Base-by-base conservation (phyloP, 129 eudicot species). In the Tanacetum coccineum region DNA sequence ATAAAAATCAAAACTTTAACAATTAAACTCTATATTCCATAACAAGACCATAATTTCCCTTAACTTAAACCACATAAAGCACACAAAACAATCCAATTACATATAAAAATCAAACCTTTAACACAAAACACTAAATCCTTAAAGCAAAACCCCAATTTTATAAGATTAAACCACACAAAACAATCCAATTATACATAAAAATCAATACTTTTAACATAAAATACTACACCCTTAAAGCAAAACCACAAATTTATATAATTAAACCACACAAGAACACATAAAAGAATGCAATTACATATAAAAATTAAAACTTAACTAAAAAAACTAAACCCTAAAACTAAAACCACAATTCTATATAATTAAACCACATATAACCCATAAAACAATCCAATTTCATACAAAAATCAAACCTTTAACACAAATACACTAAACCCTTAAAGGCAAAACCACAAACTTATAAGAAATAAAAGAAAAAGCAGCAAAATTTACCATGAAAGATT, bases 401-500 rank as follows among this genome's bases (percentile, higher is more conserved):
- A 36, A 36, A 36, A 36, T 36, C 42, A 36, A 36, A 36, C 42
- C 42, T 32, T 32, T 32, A 32, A 6, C n/a, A n/a, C n/a, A n/a
- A n/a, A n/a, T n/a, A 68, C 63, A 19, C 20, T 3, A 54, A 51
- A 62, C 70, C 20, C 76, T 10, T 62, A 22, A 39, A 72, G 20
- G n/a, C 69, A 72, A 63, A 63, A 21, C 25, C 77, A 61, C 56
- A 72, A 52, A 0, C 62, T 14, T 42, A 25, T n/a, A 52, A 71
- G 4, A 15, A 47, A 46, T 15, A 59, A 20, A 18, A 32, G 19
- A 15, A 54, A 59, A 13, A 60, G 4, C 17, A 62, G 36, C 19
- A 17, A 54, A 12, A 44, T 49, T 39, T 80, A 88, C 94, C 90
- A 81, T 54, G 59, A 78, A 22, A 26, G 87, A 85, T 0, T 36